These are phyloP conservation scores for Aspergillus flavus DNA, from an alignment of 2,329 filamentous ascomycete species.

Conservation along the genomic window DNA sequence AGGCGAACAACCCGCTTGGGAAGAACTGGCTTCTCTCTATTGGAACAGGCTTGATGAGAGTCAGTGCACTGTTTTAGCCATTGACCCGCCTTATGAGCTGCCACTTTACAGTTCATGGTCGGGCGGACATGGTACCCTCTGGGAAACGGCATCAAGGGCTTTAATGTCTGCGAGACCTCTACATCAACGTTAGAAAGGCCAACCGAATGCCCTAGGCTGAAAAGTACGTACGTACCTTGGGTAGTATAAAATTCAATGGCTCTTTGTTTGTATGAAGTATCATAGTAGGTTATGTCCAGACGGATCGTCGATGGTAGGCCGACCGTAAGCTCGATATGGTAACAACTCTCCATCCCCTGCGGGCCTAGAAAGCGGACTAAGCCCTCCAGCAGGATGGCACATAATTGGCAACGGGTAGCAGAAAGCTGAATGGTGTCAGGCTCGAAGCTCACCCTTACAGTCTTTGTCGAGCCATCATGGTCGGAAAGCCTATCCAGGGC, in stretches of 20 bases:
- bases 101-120: background rate
- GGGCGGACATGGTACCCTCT: background rate
- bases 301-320: background rate
- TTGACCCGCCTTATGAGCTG: background rate
- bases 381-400: background rate
- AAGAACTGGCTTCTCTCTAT: background rate
- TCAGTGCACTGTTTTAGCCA: background rate
- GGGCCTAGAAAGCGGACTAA: background rate
- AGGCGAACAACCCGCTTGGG: background rate
- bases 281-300: too few relatives aligned
- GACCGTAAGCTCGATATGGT: background rate
- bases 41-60: background rate
- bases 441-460: rapidly evolving
- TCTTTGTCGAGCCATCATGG: too few relatives aligned
- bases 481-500: too few relatives aligned
- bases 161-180: background rate
- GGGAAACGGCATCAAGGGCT: background rate
- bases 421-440: background rate
- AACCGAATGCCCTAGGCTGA: too few relatives aligned
- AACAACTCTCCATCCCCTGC: background rate
- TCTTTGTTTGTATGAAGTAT: background rate
- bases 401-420: background rate
- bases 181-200: background rate
- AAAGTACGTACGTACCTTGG: background rate
- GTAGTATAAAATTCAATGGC: background rate